Base-by-base conservation (phyloP, 352 stramenopile genomes). In the Pythium dissotocum region DNA sequence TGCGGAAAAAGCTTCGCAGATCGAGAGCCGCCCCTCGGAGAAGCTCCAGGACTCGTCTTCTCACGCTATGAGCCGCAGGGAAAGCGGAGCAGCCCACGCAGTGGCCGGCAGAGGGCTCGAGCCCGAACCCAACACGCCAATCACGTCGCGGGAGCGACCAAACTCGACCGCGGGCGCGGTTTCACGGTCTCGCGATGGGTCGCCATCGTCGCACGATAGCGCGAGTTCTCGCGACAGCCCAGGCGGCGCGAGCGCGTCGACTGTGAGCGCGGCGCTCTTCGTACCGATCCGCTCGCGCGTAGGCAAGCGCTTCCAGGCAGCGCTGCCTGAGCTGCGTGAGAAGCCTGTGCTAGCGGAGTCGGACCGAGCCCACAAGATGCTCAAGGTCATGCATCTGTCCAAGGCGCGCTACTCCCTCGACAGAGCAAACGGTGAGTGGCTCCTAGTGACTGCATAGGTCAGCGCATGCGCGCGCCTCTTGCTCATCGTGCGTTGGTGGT, bases 301-400 rank as follows among this genome's bases (percentile, higher is more conserved):
- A 13, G 88, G 88, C 8, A 92, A 89, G 78, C 75, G 84, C 57
- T 96, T 83, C 63, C 88, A 96, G 75, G 88, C 88, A 24, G 61
- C 69, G 40, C 77, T 96, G 32, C 88, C 88, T 0, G 78, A 87
- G 42, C 44, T 92, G 46, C 61, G 84, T 21, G 38, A 63, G 55
- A 74, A 76, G 63, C 58, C 61, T 0, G 28, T 33, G 6, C 38
- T 52, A 16, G 30, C 48, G 16, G 51, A 75, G 46, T 55, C 53
- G n/a, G 54, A 69, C 32, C 51, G 52, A 28, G 46, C 63, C 3
- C 49, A 14, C 38, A 77, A 69, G 52, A 70, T 66, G 57, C 67
- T 65, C 35, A 72, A 73, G 61, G 63, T 70, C 48, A 74, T 73
- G 70, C 65, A 76, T 16, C 26, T 66, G 1, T 71, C 75, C 1